Evolutionary conservation across 768 basidiomycete species (phyloP).

Genomic region (Lentinula edodes): DNA sequence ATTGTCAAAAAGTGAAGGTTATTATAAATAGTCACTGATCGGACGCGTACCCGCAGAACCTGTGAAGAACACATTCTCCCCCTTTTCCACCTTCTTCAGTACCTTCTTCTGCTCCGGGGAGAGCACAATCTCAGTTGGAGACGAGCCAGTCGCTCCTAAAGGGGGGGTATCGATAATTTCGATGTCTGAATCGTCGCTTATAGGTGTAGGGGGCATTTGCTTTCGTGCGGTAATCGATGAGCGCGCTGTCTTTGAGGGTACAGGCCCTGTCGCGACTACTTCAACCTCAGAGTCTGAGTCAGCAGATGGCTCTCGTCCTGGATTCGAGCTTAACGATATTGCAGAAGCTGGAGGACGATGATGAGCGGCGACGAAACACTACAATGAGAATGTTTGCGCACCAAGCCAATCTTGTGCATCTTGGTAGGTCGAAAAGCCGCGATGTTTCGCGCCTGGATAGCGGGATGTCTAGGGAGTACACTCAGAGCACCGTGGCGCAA

Average conservation of each 20-base stretch:
- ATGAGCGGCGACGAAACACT: not conserved
- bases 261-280: not conserved
- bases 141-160: not conserved
- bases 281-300: slow-evolving; percentile 1
- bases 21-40: not conserved
- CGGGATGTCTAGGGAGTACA: slow-evolving; percentile 39
- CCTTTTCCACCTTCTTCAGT: slow-evolving; percentile 46
- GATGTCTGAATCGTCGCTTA: slow-evolving; percentile 9
- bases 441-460: slow-evolving; percentile 46
- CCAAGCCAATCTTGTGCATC: slow-evolving; percentile 53
- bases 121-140: slow-evolving; percentile 24
- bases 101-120: slow-evolving; percentile 50
- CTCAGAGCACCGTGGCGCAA: not conserved
- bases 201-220: not conserved
- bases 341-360: not conserved
- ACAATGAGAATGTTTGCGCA: slow-evolving; percentile 9
- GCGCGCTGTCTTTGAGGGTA: not conserved
- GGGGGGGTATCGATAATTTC: slow-evolving; percentile 5
- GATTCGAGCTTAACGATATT: not conserved
- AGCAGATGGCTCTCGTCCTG: not conserved
- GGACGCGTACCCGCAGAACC: slow-evolving; percentile 65
- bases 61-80: slow-evolving; percentile 77
- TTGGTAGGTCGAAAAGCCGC: slow-evolving; percentile 39
- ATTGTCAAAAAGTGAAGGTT: not conserved
- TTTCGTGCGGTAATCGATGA: not conserved